A percentile compares a stretch with the other conserved stretches of the same genome.
Conservation (phyloP, 2,329 filamentous ascomycete genomes). For the Diaporthe sp. region DNA sequence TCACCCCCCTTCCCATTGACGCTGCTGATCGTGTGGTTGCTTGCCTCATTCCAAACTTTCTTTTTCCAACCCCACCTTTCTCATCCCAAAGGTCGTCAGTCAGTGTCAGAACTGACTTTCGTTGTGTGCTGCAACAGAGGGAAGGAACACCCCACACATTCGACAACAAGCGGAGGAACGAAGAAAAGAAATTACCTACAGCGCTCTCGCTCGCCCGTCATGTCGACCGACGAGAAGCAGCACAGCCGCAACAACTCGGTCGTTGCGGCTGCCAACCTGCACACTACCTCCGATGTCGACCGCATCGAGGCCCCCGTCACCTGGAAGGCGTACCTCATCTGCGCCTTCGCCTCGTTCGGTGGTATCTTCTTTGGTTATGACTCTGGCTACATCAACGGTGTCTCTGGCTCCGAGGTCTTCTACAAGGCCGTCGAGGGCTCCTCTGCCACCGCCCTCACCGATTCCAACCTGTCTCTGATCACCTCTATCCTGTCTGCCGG, state of each 20-base stretch:
- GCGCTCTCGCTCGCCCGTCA: constrained; percentile 19
- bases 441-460: constrained; percentile 51
- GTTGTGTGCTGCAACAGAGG: not conserved
- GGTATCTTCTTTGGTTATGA: constrained; percentile 86
- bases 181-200: not conserved
- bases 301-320: constrained; percentile 78
- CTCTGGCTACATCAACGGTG: constrained; percentile 81
- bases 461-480: constrained; percentile 68
- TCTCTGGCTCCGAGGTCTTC: constrained; percentile 67
- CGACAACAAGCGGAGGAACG: constrained; percentile 15
- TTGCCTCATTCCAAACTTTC: not conserved
- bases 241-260: constrained; percentile 23
- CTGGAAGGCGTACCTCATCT: constrained; percentile 77
- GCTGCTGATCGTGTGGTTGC: not conserved
- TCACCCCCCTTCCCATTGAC: not conserved
- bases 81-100: not conserved
- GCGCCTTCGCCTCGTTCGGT: constrained; percentile 78
- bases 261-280: constrained; percentile 49
- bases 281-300: constrained; percentile 64
- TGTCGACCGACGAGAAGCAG: constrained; percentile 37
- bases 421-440: constrained; percentile 63
- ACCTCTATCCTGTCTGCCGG: constrained; percentile 82
- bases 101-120: not conserved
- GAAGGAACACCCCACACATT: not conserved
- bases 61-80: constrained; percentile 8